Percentiles rank a stretch among this genome's conserved stretches.
phyloP scores from a whole-genome alignment of 1,284 basidiomycete genomes.

The Ganoderma boninense region DNA sequence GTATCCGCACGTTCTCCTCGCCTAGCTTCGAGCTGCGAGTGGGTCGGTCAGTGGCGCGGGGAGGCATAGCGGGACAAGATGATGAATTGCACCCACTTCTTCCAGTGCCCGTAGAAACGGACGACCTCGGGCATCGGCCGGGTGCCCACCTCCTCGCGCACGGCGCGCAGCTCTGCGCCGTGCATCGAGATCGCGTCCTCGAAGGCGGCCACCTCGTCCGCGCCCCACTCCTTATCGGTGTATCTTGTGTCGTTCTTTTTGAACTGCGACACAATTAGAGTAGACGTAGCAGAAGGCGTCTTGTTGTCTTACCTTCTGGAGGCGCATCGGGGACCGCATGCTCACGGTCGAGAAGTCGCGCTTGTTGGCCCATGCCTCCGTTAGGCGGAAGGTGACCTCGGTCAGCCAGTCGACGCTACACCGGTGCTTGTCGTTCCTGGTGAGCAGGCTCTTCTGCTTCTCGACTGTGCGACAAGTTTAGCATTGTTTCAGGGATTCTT shows the following conservation, averaged over 20 bases:
- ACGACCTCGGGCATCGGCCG: slow-evolving; percentile 82
- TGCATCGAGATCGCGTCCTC: slow-evolving; percentile 77
- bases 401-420: slow-evolving; percentile 81
- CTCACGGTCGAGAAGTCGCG: slow-evolving; percentile 65
- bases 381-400: slow-evolving; percentile 73
- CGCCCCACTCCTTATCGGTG: slow-evolving; percentile 76
- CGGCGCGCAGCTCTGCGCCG: slow-evolving; percentile 81
- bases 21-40: slow-evolving; percentile 62
- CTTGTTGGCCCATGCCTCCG: slow-evolving; percentile 64
- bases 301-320: slow-evolving; percentile 61
- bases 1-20: slow-evolving; percentile 67
- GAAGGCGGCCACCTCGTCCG: slow-evolving; percentile 77
- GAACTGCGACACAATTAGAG: slow-evolving; percentile 57
- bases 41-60: slow-evolving; percentile 1
- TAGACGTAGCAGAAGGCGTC: neutral
- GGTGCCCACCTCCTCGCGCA: slow-evolving; percentile 78
- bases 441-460: slow-evolving; percentile 60
- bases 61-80: neutral
- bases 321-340: slow-evolving; percentile 64
- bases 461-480: slow-evolving; percentile 57
- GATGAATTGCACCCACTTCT: slow-evolving; percentile 61
- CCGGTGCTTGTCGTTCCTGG: slow-evolving; percentile 56
- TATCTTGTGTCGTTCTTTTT: slow-evolving; percentile 73
- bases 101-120: slow-evolving; percentile 87
- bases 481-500: neutral